phyloP scores from a whole-genome alignment of 2,329 filamentous ascomycete species.

The Dryadomyces quercus-mongolicae region DNA sequence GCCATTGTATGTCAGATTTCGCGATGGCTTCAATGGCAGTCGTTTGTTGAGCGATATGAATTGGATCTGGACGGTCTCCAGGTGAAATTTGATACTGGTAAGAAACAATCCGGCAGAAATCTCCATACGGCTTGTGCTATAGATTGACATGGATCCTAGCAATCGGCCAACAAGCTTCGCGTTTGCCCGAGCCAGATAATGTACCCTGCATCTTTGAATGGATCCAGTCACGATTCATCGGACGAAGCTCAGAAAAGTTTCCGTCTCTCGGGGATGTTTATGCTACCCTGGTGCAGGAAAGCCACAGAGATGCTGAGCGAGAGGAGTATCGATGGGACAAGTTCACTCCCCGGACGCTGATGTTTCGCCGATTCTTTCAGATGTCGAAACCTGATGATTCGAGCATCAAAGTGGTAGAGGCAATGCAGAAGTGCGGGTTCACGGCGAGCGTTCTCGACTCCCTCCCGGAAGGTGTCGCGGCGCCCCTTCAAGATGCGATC shows the following conservation, averaged over 20 bases:
- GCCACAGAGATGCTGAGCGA: constrained; percentile 22
- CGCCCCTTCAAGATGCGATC: constrained; percentile 72
- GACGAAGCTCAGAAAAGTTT: constrained; percentile 23
- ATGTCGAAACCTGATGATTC: constrained; percentile 38
- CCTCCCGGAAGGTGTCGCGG: constrained; percentile 71
- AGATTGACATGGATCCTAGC: neutral
- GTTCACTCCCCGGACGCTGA: constrained; percentile 54
- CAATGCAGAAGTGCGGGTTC: constrained; percentile 60
- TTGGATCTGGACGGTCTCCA: constrained; percentile 38
- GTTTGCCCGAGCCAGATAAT: constrained; percentile 18
- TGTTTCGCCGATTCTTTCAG: constrained; percentile 57
- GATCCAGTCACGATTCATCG: constrained; percentile 35
- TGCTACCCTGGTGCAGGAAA: constrained; percentile 23
- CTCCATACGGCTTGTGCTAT: neutral
- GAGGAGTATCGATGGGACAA: constrained; percentile 28
- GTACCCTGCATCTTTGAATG: constrained; percentile 34
- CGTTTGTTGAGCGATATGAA: constrained; percentile 36
- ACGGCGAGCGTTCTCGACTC: constrained; percentile 60
- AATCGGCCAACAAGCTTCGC: neutral
- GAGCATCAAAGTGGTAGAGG: constrained; percentile 55
- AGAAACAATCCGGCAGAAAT: neutral
- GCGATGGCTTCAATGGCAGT: constrained; percentile 64
- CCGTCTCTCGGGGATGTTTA: constrained; percentile 33
- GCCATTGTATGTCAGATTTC: constrained; percentile 70
- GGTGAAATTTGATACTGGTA: constrained; percentile 26